Base-by-base conservation (phyloP, 2,329 filamentous ascomycete genomes). In the Pseudopyricularia cyperi region DNA sequence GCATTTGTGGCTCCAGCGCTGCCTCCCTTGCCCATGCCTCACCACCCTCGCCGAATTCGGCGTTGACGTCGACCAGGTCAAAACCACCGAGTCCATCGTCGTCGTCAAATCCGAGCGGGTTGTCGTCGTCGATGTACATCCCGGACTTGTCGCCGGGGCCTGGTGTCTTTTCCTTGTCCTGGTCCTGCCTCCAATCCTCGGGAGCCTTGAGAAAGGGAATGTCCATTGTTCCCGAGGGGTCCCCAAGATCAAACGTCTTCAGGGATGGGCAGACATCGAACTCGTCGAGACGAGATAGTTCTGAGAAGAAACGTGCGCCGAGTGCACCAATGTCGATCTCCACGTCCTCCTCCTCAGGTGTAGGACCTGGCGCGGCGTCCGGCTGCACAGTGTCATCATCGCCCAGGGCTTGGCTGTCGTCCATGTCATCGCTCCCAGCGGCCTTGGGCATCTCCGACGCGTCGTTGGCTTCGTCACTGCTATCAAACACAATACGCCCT, bases 401-500 rank as follows among this genome's bases (percentile, higher is more conserved):
- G 8, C 66, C 65, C 7, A 63, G 59, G 3, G 66, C 64, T 15
- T 64, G 71, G 53, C 65, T 69, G 33, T 68, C 70, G 14, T 64
- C 58, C 52, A 64, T 66, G 17, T 63, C 61, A 37, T 66, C 64
- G 53, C 64, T 62, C 48, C 64, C 62, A 35, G 63, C 60, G 55
- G 62, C 63, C 62, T 66, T 71, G 17, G n/a, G 28, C 32, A 32
- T 39, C n/a, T 46, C 50, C 52, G 66, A 68, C n/a, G 64, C 62
- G 56, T 83, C 79, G 15, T 72, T 77, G 19, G 77, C 68, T 65
- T 97, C 93, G 65, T 98, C 91, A 62, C 90, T 97, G 71, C 91
- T 97, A 69, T 98, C 93, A 63, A 98, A 98, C 5, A 98, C 90
- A 56, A 98, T 98, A 34, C 91, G 81, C 42, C 93, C 93, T 57